Evolutionary conservation across 2,329 filamentous ascomycete species (phyloP), one percentile per base, ranked within the genome.

Genomic region (Cladophialophora chaetospira): DNA sequence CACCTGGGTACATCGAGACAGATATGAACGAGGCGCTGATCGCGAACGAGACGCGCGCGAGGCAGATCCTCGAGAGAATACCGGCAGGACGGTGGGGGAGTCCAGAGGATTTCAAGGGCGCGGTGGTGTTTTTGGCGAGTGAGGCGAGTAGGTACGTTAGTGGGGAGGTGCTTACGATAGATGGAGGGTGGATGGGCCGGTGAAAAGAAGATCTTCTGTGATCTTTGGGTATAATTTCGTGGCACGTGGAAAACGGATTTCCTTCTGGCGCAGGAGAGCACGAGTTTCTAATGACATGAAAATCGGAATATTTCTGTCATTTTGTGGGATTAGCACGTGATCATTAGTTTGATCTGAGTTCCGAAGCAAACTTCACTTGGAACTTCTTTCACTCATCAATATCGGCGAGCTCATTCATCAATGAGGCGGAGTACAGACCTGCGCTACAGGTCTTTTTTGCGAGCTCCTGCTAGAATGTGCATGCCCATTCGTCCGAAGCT

Each of bases 21-120:
- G 91, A 96, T 59, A 96, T 96, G 92, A 97, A 96, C 71, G 82
- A 80, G 63, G 91, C 91, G 2, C 73, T 97, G 68, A 83, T 96
- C 40, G 82, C 86, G 48, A 86, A 96, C 71, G 73, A 82, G 66
- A 82, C 81, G 64, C 77, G 91, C 31, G 80, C 88, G 58, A 83
- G 79, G 62, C 87, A 87, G 67, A 96, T 96, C 65, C 81, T 88
- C 68, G 85, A 84, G 29, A 78, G 91, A 55, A 96, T 96, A 66
- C 91, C 91, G 0, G 89, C 89, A 0, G 91, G 88, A 0, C 77
- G 90, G 65, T 96, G 91, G 91, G 91, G 90, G 0, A 79, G 71
- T 9, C 88, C 76, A 1, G 76, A 75, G 49, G 79, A 81, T 65
- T 72, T 81, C 23, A 77, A 77, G 31, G 76, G 79, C 68, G 75